A percentile compares a stretch with the other conserved stretches of the same genome.
These are phyloP conservation scores for Agaricales sp. DNA, from an alignment of 1,284 basidiomycete genomes.

Conservation along the genomic window DNA sequence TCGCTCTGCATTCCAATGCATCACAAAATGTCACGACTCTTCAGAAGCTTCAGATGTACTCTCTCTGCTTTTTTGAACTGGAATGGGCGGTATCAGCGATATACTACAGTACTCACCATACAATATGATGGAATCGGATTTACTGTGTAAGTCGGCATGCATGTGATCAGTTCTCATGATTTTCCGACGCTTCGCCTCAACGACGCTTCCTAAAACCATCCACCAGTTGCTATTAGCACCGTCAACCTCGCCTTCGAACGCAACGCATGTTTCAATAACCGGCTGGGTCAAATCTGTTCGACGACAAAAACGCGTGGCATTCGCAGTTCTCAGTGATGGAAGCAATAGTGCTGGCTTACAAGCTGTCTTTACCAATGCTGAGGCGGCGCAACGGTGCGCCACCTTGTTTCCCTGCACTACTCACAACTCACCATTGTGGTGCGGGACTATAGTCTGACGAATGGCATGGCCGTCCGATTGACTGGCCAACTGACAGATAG, in stretches of 20 bases:
- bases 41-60: too few species aligned
- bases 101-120: too few species aligned
- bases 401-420: constrained; percentile 3
- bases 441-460: constrained; percentile 39
- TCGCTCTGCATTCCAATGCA: too few species aligned
- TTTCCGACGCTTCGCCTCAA: not conserved
- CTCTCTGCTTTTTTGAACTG: too few species aligned
- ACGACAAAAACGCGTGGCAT: constrained; percentile 78
- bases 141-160: not conserved
- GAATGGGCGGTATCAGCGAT: too few species aligned
- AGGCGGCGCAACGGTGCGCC: constrained; percentile 30
- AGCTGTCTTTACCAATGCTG: constrained; percentile 55
- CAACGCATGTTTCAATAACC: constrained; percentile 28
- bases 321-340: constrained; percentile 79
- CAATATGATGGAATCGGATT: too few species aligned
- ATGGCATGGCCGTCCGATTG: constrained; percentile 64
- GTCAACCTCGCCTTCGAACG: not conserved
- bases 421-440: not conserved
- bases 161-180: not conserved
- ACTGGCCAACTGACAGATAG: constrained; percentile 57
- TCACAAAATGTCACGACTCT: too few species aligned
- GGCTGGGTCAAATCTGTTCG: constrained; percentile 84
- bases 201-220: not conserved
- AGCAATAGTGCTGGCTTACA: constrained; percentile 62
- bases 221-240: not conserved